Conservation (phyloP, 2,329 filamentous ascomycete species). For the Hymenoscyphus albidus region DNA sequence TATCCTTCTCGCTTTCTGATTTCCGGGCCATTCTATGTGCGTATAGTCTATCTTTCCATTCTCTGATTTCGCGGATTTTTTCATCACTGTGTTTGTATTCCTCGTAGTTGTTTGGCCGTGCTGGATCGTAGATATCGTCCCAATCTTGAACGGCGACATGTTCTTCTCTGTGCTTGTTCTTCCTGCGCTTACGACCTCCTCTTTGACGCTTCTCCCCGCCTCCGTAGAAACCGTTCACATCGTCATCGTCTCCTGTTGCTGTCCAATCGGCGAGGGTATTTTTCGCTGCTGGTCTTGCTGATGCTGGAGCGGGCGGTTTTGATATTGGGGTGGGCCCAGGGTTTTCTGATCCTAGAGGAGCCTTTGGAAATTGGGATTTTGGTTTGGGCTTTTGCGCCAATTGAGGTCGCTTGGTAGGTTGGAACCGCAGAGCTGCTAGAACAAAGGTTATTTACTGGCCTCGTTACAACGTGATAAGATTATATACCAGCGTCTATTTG, state of each 20-base stretch:
- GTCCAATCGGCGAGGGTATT: slow-evolving; percentile 79
- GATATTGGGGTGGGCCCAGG: slow-evolving; percentile 31
- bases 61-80: slow-evolving; percentile 70
- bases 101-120: slow-evolving; percentile 76
- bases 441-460: slow-evolving; percentile 44
- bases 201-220: slow-evolving; percentile 58
- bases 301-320: slow-evolving; percentile 31
- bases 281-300: slow-evolving; percentile 49
- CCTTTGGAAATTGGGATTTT: slow-evolving; percentile 58
- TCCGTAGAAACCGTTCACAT: slow-evolving; percentile 61
- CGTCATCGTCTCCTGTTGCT: slow-evolving; percentile 73
- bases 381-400: slow-evolving; percentile 56
- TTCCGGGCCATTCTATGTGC: slow-evolving; percentile 56
- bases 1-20: slow-evolving; percentile 42
- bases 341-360: slow-evolving; percentile 29
- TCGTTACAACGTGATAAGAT: slow-evolving; percentile 29
- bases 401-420: slow-evolving; percentile 78
- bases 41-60: slow-evolving; percentile 83
- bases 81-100: slow-evolving; percentile 84
- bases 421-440: slow-evolving; percentile 71
- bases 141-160: slow-evolving; percentile 65
- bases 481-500: slow-evolving; percentile 57
- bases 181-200: slow-evolving; percentile 61
- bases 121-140: slow-evolving; percentile 87
- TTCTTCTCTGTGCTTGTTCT: slow-evolving; percentile 69